Conservation (phyloP, 2,329 filamentous ascomycete species). For the Nemania sp. region DNA sequence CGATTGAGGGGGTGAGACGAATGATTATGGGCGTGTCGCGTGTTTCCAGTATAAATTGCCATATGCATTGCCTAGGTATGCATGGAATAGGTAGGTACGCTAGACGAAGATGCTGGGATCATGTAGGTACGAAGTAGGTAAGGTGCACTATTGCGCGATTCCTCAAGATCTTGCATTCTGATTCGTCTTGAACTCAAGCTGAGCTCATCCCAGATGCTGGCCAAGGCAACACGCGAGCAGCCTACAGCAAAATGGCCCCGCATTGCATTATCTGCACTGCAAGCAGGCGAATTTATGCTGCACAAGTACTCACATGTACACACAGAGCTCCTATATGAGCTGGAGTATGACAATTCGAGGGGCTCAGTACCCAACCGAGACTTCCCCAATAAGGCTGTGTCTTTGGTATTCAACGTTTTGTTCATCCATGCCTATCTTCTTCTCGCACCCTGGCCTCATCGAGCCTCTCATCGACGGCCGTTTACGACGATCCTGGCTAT, state of each 20-base stretch:
- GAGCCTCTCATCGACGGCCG: background rate
- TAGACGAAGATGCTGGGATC: too few relatives aligned
- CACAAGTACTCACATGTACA: slow-evolving; percentile 7
- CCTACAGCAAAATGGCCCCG: background rate
- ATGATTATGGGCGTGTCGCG: background rate
- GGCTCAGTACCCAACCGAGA: background rate
- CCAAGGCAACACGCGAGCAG: background rate
- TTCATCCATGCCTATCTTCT: too few relatives aligned
- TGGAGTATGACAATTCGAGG: background rate
- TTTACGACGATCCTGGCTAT: background rate
- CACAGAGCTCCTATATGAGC: background rate
- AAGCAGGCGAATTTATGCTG: too few relatives aligned
- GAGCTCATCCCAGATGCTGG: slow-evolving; percentile 9
- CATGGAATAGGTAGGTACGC: background rate
- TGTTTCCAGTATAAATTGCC: background rate
- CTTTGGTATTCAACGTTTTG: too few relatives aligned
- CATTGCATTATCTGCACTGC: too few relatives aligned
- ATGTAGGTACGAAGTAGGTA: background rate
- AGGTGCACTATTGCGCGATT: background rate
- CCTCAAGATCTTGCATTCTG: background rate
- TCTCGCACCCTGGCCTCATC: background rate
- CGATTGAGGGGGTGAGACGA: background rate
- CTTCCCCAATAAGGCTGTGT: slow-evolving; percentile 16
- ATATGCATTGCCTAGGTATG: background rate
- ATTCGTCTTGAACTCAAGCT: slow-evolving; percentile 18